Conservation (phyloP, 2,329 filamentous ascomycete genomes). For the Microsporum ferrugineum region DNA sequence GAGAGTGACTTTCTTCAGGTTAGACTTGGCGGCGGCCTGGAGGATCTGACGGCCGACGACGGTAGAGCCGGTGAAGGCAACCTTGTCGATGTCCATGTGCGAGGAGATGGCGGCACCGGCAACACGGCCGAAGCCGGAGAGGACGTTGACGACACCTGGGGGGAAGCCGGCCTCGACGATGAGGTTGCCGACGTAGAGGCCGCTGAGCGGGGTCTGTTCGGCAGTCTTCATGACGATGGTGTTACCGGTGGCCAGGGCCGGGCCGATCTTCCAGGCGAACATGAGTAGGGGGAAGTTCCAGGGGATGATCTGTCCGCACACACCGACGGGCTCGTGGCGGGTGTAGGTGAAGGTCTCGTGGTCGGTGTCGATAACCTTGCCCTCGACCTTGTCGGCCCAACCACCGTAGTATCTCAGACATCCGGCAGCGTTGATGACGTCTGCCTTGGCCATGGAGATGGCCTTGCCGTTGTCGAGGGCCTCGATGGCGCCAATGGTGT, state of each 20-base stretch:
- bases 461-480: constrained; percentile 51
- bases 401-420: constrained; percentile 79
- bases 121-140: constrained; percentile 65
- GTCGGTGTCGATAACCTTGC: constrained; percentile 72
- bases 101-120: constrained; percentile 58
- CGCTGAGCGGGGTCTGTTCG: constrained; percentile 58
- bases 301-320: constrained; percentile 81
- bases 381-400: constrained; percentile 90
- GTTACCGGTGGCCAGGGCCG: constrained; percentile 53
- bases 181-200: constrained; percentile 45
- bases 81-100: constrained; percentile 55
- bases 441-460: constrained; percentile 47
- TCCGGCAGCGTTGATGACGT: constrained; percentile 57
- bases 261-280: constrained; percentile 77
- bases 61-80: constrained; percentile 53
- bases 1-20: constrained; percentile 55
- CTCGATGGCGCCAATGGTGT: constrained; percentile 70
- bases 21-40: constrained; percentile 50
- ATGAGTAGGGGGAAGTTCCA: constrained; percentile 85
- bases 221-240: constrained; percentile 54
- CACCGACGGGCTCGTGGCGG: constrained; percentile 63
- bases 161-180: constrained; percentile 52
- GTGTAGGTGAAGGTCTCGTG: constrained; percentile 78
- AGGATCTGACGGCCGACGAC: constrained; percentile 50
- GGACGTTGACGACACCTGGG: constrained; percentile 50